Base-by-base conservation (phyloP, 371 early-diverging fungal genomes). In the Mucor sp. region DNA sequence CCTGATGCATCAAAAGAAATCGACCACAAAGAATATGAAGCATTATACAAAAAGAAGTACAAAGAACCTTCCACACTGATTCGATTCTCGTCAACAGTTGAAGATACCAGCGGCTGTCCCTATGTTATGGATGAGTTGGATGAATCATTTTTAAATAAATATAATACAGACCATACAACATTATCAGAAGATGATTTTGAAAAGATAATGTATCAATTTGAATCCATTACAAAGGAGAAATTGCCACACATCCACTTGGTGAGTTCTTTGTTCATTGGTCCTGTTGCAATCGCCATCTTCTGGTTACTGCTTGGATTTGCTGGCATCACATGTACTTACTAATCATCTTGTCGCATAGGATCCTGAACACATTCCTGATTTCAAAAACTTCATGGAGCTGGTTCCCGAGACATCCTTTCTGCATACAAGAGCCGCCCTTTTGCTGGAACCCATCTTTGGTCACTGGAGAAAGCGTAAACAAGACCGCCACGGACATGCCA, bases 81-180 rank as follows among this genome's bases (percentile, higher is more conserved):
- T 53, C 86, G 93, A n/a, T 97, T 92, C 71, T 92, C 94, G 9
- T 87, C 91, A 27, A 88, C 90, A 4, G 88, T 94, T n/a, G 97
- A 97, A 74, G 97, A 97, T 56, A 82, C 83, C 66, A 85, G 89
- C 33, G 93, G 95, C 11, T 89, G 90, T 60, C 82, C 88, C 55
- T 98, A 97, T 79, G 89, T 92, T 68, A 82, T 97, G 81, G 96
- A 95, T 75, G 95, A 95, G 58, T 85, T 82, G 5, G 98, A 98
- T 73, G 87, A 85, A 23, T 74, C 63, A 32, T 97, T 92, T 88
- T 79, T 96, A 58, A 71, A 65, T 12, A 66, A 73, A n/a, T 83
- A 76, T 67, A 90, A 90, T 61, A 68, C 63, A 53, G 74, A 78
- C 62, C 65, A 74, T 28, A 68, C 72, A 55, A 59, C 62, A 27